Conservation (phyloP, 2,329 filamentous ascomycete species). For the Microcyclosporella mali region DNA sequence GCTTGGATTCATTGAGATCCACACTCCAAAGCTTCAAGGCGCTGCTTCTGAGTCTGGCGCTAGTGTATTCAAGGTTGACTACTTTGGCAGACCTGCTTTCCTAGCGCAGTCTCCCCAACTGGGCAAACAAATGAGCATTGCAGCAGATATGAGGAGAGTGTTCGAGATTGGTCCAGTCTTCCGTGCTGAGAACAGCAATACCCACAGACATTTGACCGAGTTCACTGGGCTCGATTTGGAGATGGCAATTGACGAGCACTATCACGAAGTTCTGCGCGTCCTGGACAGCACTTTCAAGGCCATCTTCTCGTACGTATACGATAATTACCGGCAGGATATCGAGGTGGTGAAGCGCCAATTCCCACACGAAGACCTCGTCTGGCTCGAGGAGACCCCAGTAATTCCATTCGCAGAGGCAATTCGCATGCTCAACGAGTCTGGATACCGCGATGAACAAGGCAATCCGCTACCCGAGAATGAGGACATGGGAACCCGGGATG, state of each 20-base stretch:
- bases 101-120: constrained; percentile 87
- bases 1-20: constrained; percentile 82
- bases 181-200: constrained; percentile 92
- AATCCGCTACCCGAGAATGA: constrained; percentile 64
- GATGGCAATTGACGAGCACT: constrained; percentile 84
- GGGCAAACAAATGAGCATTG: constrained; percentile 88
- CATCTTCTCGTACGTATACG: constrained; percentile 68
- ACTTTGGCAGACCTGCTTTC: constrained; percentile 82
- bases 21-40: constrained; percentile 86
- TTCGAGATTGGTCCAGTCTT: constrained; percentile 90
- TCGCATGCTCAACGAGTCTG: constrained; percentile 70
- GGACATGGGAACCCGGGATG: constrained; percentile 77
- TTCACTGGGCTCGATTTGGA: constrained; percentile 90
- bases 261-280: constrained; percentile 75
- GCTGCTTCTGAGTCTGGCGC: constrained; percentile 86
- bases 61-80: constrained; percentile 85
- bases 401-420: constrained; percentile 76
- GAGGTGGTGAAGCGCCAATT: constrained; percentile 76
- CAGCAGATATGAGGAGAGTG: constrained; percentile 80
- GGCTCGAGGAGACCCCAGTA: constrained; percentile 77
- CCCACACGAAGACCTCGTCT: constrained; percentile 79
- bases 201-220: constrained; percentile 87
- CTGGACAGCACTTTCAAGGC: constrained; percentile 76
- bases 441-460: constrained; percentile 71
- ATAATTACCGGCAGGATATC: constrained; percentile 63